Conservation (phyloP, 208 protist species). For the Acanthamoeba lenticulata region DNA sequence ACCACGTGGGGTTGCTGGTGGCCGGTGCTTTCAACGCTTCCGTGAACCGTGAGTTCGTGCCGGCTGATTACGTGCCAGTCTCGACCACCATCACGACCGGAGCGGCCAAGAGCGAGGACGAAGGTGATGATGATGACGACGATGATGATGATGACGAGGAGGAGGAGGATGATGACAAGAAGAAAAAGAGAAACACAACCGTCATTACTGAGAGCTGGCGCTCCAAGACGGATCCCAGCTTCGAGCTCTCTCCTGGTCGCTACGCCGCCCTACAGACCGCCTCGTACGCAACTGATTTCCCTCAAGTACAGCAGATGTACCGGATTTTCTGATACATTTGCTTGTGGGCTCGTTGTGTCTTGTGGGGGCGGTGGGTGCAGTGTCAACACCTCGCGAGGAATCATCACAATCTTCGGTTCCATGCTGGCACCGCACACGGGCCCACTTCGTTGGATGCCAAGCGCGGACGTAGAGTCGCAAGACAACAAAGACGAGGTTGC, state of each 20-base stretch:
- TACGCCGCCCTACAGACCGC: background rate
- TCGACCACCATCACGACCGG: background rate
- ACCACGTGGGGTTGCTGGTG: conserved; percentile 26
- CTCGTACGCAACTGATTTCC: no score
- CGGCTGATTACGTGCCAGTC: background rate
- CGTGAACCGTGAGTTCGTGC: background rate
- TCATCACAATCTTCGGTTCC: conserved; percentile 17
- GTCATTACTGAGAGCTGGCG: background rate
- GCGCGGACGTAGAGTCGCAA: background rate
- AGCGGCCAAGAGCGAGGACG: background rate
- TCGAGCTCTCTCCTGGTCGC: background rate
- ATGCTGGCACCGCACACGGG: background rate
- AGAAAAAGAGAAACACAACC: background rate
- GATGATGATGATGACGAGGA: background rate
- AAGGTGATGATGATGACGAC: background rate
- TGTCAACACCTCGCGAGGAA: background rate
- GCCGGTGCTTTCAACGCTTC: conserved; percentile 36
- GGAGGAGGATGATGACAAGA: background rate
- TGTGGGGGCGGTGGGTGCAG: background rate
- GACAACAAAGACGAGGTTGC: background rate
- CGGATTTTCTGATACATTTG: no score
- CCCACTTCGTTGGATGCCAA: background rate
- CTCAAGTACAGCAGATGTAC: no score
- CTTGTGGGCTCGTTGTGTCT: background rate
- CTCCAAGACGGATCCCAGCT: background rate